Base-by-base conservation (phyloP, 1,284 basidiomycete genomes). In the Takashimella tepidaria region DNA sequence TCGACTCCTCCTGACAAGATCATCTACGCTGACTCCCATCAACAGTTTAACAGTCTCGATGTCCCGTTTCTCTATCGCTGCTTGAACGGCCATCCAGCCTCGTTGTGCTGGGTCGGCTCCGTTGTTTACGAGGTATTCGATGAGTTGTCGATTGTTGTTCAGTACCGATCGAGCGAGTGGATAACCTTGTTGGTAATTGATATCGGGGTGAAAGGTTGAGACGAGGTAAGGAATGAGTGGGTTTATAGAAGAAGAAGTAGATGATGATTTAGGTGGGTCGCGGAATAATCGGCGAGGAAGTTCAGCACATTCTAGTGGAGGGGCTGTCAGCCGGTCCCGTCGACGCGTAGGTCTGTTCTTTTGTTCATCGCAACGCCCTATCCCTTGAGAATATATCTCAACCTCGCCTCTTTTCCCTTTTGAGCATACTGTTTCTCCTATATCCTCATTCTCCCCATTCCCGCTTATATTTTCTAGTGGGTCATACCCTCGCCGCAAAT, bases 91-190 rank as follows among this genome's bases (percentile, higher is more conserved):
- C 24, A 91, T 73, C 21, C 78, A 79, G 10, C 80, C 68, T 62
- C 85, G 86, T 58, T 75, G 74, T 11, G 67, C 66, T 0, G 90
- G 89, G 3, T 84, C 84, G 0, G 88, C 90, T 2, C 83, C 86
- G n/a, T 83, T 76, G 1, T 77, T 74, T 45, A 93, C 81, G 5
- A 93, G 78, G 58, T 87, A 85, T 41, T 73, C 76, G 2, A 90
- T 78, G 4, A 92, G 80, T 1, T 83, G 82, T 0, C 79, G 61
- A 60, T 85, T 85, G 12, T 78, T 77, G 0, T 81, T 82, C 45
- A 84, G 78, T 0, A 89, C 87, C 1, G 89, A 87, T 55, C 82
- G 84, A 8, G 83, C 83, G 26, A 93, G 80, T 0, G 86, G 84
- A 63, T 91, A 92, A 1, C 89, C 89, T 1, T 82, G 79, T 69